Evolutionary conservation across 2,329 filamentous ascomycete species (phyloP).

Genomic region (Aspergillus brunneoviolaceus): DNA sequence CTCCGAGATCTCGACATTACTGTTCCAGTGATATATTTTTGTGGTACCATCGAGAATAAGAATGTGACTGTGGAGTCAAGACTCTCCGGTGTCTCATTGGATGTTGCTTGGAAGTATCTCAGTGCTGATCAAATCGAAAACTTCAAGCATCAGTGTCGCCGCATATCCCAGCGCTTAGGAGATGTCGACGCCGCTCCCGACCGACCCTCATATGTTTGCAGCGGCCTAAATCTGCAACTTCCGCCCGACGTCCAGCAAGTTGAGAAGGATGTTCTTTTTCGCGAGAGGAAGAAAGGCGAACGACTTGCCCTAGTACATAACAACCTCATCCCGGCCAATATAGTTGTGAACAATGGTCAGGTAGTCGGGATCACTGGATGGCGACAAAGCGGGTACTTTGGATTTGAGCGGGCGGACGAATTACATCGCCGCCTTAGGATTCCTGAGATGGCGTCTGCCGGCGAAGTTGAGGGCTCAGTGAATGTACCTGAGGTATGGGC

Average conservation of each 20-base stretch:
- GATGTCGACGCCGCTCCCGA: constrained; percentile 25
- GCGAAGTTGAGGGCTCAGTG: constrained; percentile 10
- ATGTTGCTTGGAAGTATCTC: constrained; percentile 41
- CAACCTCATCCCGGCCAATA: constrained; percentile 37
- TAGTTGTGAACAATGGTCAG: constrained; percentile 38
- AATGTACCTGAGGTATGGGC: constrained; percentile 30
- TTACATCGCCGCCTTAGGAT: constrained; percentile 36
- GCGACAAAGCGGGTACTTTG: constrained; percentile 43
- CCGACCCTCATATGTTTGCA: constrained; percentile 37
- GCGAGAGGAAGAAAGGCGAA: constrained; percentile 25
- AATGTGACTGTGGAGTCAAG: constrained; percentile 43
- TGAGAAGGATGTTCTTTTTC: constrained; percentile 37
- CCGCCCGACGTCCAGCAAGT: constrained; percentile 23
- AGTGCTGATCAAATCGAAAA: constrained; percentile 31
- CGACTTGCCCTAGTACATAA: constrained; percentile 38
- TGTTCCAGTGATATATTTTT: constrained; percentile 40
- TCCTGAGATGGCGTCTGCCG: constrained; percentile 19
- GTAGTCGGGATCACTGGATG: constrained; percentile 42
- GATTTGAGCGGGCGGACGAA: constrained; percentile 32
- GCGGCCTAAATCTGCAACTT: constrained; percentile 31
- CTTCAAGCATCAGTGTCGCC: constrained; percentile 40
- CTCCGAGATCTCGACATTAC: constrained; percentile 34
- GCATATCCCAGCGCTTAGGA: constrained; percentile 31
- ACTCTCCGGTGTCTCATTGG: constrained; percentile 41
- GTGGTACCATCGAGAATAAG: constrained; percentile 37